A percentile compares a stretch with the other conserved stretches of the same genome.
phyloP scores from a whole-genome alignment of 441 rosid species.

The Pelargonium citronellum region DNA sequence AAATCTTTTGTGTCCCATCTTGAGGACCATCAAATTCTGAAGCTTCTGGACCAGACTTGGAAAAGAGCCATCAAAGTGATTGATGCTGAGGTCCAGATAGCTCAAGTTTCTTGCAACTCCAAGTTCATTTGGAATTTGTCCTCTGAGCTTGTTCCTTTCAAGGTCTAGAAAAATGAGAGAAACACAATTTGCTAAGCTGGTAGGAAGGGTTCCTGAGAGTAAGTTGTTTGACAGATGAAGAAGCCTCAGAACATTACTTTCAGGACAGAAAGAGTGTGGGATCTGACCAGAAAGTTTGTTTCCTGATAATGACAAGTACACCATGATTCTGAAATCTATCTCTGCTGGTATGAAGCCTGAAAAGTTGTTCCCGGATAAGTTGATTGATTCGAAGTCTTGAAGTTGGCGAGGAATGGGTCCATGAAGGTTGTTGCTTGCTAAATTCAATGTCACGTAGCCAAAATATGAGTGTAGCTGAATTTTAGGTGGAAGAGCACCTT shows the following conservation, averaged over 20 bases:
- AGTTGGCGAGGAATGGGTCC: constrained; percentile 11
- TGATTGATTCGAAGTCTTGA: background rate
- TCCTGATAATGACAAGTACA: constrained; percentile 5
- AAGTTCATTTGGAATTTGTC: constrained; percentile 4
- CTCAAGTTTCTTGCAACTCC: constrained; percentile 8
- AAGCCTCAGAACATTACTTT: background rate
- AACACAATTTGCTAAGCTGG: constrained; percentile 4
- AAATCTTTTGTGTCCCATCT: constrained; percentile 11
- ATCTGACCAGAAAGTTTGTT: constrained; percentile 13
- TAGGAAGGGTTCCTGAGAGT: constrained; percentile 6
- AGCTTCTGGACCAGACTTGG: constrained; percentile 12
- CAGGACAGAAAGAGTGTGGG: constrained; percentile 6
- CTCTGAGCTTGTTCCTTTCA: background rate
- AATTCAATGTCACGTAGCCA: background rate
- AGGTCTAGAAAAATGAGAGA: constrained; percentile 9
- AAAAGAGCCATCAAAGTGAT: constrained; percentile 7
- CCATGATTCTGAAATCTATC: background rate
- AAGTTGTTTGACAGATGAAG: constrained; percentile 10
- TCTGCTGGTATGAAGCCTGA: background rate
- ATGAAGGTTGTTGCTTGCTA: constrained; percentile 2
- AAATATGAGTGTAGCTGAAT: constrained; percentile 8
- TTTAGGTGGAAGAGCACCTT: constrained; percentile 7
- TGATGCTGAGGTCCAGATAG: constrained; percentile 7
- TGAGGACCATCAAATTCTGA: constrained; percentile 7
- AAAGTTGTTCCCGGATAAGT: constrained; percentile 5